Base-by-base conservation (phyloP, 495 filamentous ascomycete genomes). In the Daldinia loculata region DNA sequence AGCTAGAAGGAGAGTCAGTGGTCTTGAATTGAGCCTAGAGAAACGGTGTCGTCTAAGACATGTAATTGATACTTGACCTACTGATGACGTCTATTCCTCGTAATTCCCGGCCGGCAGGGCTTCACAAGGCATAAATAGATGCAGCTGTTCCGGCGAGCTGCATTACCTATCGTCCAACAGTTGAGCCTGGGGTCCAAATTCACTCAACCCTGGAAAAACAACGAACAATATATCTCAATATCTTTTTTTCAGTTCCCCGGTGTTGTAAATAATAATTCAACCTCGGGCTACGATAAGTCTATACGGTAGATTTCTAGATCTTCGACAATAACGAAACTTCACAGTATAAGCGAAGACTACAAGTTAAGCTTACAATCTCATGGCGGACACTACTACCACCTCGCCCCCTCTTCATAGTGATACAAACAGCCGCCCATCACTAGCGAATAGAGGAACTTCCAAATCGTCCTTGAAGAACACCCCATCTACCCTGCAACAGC, bases 401-500 rank as follows among this genome's bases (percentile, higher is more conserved):
- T 59, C 67, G 2, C 34, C 55, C 26, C 43, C 53, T 19, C 15
- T 17, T 4, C 52, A 57, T 15, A 53, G 52, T 6, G 27, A 48
- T 26, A 29, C 8, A 11, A 55, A 64, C n/a, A 22, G 9, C 24
- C 45, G 4, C 7, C 22, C 26, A 12, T 2, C 48, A 14, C 8
- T 48, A 17, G 11, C 43, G 45, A 32, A 70, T 12, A 45, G 27
- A 24, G 41, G 26, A 11, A 8, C 15, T 27, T 14, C 6, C 15
- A 52, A 55, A 8, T 4, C n/a, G 29, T n/a, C 68, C 15, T 27
- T 58, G 11, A 56, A 57, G 19, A 50, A 64, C 38, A 57, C 67
- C 5, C 64, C 62, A 5, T 68, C 80, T 2, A 75, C 79, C 26
- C 73, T 85, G 1, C 84, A 84, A 69, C 83, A 83, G 69, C 85